Conservation (phyloP, 2,329 filamentous ascomycete species). For the Talaromyces rugulosus region DNA sequence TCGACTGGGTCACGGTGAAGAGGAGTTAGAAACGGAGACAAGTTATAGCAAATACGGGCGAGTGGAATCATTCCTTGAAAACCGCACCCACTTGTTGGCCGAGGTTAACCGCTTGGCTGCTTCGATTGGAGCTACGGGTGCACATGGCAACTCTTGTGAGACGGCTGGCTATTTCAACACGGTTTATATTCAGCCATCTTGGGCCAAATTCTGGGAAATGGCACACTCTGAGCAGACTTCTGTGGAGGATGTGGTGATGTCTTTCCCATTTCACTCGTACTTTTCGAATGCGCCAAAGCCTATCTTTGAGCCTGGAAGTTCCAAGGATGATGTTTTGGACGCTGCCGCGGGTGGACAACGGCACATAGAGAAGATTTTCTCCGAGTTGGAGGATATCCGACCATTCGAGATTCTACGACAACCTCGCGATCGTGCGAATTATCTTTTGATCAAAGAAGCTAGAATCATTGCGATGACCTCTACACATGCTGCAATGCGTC, state of each 20-base stretch:
- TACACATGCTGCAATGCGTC: slow-evolving; percentile 91
- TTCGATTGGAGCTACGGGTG: slow-evolving; percentile 81
- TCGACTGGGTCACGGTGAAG: slow-evolving; percentile 89
- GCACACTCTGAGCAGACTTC: slow-evolving; percentile 55
- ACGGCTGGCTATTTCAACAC: slow-evolving; percentile 95
- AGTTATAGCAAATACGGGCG: slow-evolving; percentile 93
- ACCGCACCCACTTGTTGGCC: slow-evolving; percentile 69
- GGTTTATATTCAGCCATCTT: slow-evolving; percentile 83
- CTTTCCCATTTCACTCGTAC: slow-evolving; percentile 84
- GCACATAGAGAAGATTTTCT: slow-evolving; percentile 86
- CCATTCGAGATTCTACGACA: slow-evolving; percentile 91
- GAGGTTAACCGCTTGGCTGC: slow-evolving; percentile 84
- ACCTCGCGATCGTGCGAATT: slow-evolving; percentile 90
- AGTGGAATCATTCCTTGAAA: slow-evolving; percentile 92
- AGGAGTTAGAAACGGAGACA: slow-evolving; percentile 79
- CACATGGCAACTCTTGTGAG: slow-evolving; percentile 94
- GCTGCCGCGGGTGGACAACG: slow-evolving; percentile 79
- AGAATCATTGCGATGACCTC: slow-evolving; percentile 98
- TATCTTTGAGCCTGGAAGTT: slow-evolving; percentile 65
- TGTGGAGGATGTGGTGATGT: slow-evolving; percentile 59
- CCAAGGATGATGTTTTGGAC: slow-evolving; percentile 66
- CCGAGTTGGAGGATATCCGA: slow-evolving; percentile 84
- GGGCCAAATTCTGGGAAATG: slow-evolving; percentile 75
- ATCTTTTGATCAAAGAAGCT: slow-evolving; percentile 91
- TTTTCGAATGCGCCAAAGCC: slow-evolving; percentile 85